Evolutionary conservation across 2,329 filamentous ascomycete genomes (phyloP).

Genomic region (Talaromyces sp.): DNA sequence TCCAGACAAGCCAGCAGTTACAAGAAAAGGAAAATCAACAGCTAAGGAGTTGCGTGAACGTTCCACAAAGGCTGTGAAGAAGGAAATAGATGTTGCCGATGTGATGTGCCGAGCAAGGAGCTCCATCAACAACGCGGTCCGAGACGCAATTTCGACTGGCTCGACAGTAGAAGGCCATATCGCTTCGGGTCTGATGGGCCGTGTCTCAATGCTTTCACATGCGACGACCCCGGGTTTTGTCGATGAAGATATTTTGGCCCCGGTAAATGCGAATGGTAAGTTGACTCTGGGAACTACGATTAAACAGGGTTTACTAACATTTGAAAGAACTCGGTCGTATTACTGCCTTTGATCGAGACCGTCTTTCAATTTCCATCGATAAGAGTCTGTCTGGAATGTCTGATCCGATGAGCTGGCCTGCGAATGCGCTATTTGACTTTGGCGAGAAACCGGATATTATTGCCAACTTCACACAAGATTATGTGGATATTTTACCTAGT

Average conservation of each 20-base stretch:
- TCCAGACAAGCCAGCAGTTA: slow-evolving; percentile 20
- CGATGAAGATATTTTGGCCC: slow-evolving; percentile 25
- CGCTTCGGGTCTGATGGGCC: slow-evolving; percentile 35
- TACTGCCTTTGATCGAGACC: slow-evolving; percentile 37
- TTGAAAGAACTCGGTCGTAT: slow-evolving; percentile 37
- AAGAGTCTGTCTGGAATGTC: slow-evolving; percentile 40
- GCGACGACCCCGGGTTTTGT: slow-evolving; percentile 32
- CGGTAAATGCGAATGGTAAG: slow-evolving; percentile 38
- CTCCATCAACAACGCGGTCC: slow-evolving; percentile 30
- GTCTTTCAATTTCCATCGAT: slow-evolving; percentile 40
- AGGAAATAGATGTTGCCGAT: slow-evolving; percentile 32
- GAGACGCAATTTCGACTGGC: slow-evolving; percentile 29
- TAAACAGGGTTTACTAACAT: not conserved
- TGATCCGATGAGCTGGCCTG: slow-evolving; percentile 49
- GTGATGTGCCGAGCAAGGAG: slow-evolving; percentile 34
- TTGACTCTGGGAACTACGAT: not conserved
- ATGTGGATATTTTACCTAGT: slow-evolving; percentile 76
- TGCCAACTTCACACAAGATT: slow-evolving; percentile 67
- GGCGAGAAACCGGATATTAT: slow-evolving; percentile 41
- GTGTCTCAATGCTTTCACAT: slow-evolving; percentile 40
- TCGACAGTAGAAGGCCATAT: slow-evolving; percentile 38
- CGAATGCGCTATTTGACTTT: slow-evolving; percentile 19
- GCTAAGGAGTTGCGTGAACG: slow-evolving; percentile 24
- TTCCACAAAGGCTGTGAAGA: slow-evolving; percentile 24
- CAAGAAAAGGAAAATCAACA: slow-evolving; percentile 26